These are phyloP conservation scores for Skeletonema potamos DNA, from an alignment of 108 stramenopile genomes.

Conservation along the genomic window DNA sequence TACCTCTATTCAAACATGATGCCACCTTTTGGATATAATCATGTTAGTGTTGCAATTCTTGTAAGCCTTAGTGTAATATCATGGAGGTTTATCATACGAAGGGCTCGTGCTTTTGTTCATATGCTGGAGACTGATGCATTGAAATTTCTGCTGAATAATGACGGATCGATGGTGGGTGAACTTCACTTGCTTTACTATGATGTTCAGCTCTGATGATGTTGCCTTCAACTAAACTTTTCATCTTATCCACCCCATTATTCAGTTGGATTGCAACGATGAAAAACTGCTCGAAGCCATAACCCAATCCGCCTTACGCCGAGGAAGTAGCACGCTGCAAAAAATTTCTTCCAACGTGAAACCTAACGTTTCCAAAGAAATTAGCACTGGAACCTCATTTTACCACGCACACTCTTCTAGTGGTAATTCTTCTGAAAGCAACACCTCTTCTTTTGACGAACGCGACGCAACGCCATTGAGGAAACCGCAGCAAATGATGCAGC, in stretches of 20 bases:
- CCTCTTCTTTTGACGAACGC: background rate
- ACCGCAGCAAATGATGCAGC: constrained; percentile 44
- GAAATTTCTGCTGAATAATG: constrained; percentile 10
- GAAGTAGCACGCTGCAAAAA: background rate
- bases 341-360: background rate
- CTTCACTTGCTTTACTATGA: background rate
- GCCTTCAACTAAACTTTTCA: background rate
- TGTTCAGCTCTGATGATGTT: background rate
- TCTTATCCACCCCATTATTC: background rate
- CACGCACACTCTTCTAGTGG: constrained; percentile 3
- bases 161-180: constrained; percentile 20
- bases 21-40: background rate
- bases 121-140: constrained; percentile 4
- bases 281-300: constrained; percentile 11
- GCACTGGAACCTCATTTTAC: background rate
- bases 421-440: constrained; percentile 4
- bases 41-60: background rate
- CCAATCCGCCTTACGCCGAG: constrained; percentile 22
- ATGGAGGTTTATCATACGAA: constrained; percentile 6
- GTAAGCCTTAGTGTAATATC: background rate
- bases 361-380: too few relatives aligned
- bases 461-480: background rate
- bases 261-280: constrained; percentile 27
- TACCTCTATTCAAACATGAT: background rate
- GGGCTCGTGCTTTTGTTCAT: constrained; percentile 2